Evolutionary conservation across 768 basidiomycete genomes (phyloP).

Genomic region (Cantharellus anzutake): DNA sequence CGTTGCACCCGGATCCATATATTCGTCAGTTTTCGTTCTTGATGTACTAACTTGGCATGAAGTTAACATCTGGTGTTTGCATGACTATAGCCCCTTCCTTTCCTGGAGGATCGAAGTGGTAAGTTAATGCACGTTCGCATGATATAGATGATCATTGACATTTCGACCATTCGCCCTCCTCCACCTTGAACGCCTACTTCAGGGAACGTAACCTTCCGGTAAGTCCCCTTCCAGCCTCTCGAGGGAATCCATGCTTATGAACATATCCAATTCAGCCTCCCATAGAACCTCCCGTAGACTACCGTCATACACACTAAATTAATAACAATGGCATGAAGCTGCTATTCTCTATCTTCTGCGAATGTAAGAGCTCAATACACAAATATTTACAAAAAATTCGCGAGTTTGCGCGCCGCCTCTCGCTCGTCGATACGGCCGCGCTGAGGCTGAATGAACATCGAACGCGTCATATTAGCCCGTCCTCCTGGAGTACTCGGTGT

Average conservation of each 20-base stretch:
- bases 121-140: not conserved
- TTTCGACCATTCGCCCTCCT: no score
- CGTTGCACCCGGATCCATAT: constrained; percentile 81
- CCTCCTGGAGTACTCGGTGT: constrained; percentile 2
- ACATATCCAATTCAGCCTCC: no score
- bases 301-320: no score
- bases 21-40: constrained; percentile 42
- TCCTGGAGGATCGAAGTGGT: not conserved
- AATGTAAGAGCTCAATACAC: not conserved
- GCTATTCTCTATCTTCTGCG: no score
- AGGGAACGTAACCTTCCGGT: no score
- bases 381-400: constrained; percentile 28
- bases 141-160: no score
- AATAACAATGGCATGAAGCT: no score
- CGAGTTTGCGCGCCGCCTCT: constrained; percentile 76
- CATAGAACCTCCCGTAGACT: no score
- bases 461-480: not conserved
- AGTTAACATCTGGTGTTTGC: not conserved
- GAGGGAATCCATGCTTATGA: no score
- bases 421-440: constrained; percentile 63
- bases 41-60: not conserved
- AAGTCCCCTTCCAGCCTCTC: no score
- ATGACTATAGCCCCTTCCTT: not conserved
- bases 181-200: no score
- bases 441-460: constrained; percentile 24